These are phyloP conservation scores for Penicillium paxilli DNA, from an alignment of 495 filamentous ascomycete genomes.

Conservation along the genomic window DNA sequence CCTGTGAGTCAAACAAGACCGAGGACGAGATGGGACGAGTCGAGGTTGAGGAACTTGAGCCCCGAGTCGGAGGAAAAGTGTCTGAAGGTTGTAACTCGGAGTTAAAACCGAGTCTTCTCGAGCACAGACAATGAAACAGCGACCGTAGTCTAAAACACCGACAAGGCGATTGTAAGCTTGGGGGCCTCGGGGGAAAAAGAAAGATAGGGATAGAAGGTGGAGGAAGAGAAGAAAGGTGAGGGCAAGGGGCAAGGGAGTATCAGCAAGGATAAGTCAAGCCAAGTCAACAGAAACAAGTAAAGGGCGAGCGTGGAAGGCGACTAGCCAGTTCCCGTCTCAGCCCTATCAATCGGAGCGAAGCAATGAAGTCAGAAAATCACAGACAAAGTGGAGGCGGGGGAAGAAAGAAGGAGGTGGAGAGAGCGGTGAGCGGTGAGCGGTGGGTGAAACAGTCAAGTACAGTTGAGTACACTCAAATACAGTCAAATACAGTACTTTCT, in stretches of 20 bases:
- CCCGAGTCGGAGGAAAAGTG: constrained; percentile 17
- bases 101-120: not conserved
- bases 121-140: not conserved
- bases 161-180: not conserved
- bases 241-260: not conserved
- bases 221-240: not conserved
- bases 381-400: constrained; percentile 22
- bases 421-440: constrained; percentile 19
- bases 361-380: constrained; percentile 13
- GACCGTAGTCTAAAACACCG: constrained; percentile 7
- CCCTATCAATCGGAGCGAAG: not conserved
- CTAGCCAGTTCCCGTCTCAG: not conserved
- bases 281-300: not conserved
- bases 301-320: not conserved
- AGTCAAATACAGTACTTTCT: too few relatives aligned
- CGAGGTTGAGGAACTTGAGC: too few relatives aligned
- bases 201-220: not conserved
- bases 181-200: not conserved
- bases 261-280: not conserved
- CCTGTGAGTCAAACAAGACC: not conserved
- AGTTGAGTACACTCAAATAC: too few relatives aligned
- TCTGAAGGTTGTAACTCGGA: constrained; percentile 11
- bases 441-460: not conserved
- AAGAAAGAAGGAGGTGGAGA: constrained; percentile 25
- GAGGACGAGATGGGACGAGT: constrained; percentile 15